phyloP scores from a whole-genome alignment of 2,329 filamentous ascomycete species.

The Zymoseptoria ardabiliae region DNA sequence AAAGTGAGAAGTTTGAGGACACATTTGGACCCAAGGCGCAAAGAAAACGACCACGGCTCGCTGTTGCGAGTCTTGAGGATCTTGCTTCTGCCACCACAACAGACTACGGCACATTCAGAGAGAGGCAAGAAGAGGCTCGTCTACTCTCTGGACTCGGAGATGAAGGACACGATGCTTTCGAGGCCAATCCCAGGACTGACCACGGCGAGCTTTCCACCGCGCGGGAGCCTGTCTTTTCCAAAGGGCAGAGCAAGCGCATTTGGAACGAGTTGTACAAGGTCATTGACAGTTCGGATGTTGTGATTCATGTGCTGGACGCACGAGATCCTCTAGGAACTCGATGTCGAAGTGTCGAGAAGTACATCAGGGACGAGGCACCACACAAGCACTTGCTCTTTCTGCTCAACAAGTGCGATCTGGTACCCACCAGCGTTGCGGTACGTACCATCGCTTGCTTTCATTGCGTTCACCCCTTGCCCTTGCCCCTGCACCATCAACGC shows the following conservation, averaged over 20 bases:
- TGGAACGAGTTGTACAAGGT: constrained; percentile 94
- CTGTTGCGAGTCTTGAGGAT: constrained; percentile 72
- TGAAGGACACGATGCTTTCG: constrained; percentile 17
- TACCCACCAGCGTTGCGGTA: constrained; percentile 90
- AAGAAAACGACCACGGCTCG: constrained; percentile 84
- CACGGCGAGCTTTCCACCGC: constrained; percentile 38
- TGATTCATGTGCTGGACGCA: constrained; percentile 90
- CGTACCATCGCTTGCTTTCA: constrained; percentile 47
- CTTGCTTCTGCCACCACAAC: constrained; percentile 72
- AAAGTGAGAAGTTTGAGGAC: constrained; percentile 75
- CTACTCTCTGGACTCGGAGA: constrained; percentile 58
- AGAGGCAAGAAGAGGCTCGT: constrained; percentile 70
- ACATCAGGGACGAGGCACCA: constrained; percentile 83
- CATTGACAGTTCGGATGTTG: constrained; percentile 90
- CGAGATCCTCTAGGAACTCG: constrained; percentile 84
- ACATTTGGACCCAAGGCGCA: constrained; percentile 93
- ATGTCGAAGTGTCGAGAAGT: constrained; percentile 86
- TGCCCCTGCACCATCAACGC: constrained; percentile 38
- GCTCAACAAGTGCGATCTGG: constrained; percentile 84
- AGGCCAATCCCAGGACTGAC: neutral
- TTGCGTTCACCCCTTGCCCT: constrained; percentile 9
- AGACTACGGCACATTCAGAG: constrained; percentile 73
- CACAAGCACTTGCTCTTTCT: constrained; percentile 94
- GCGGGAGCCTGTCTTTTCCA: constrained; percentile 73
- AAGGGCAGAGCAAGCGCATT: constrained; percentile 90